Evolutionary conservation across 2,329 filamentous ascomycete genomes (phyloP).

Genomic region (Mollisia scopiformis): DNA sequence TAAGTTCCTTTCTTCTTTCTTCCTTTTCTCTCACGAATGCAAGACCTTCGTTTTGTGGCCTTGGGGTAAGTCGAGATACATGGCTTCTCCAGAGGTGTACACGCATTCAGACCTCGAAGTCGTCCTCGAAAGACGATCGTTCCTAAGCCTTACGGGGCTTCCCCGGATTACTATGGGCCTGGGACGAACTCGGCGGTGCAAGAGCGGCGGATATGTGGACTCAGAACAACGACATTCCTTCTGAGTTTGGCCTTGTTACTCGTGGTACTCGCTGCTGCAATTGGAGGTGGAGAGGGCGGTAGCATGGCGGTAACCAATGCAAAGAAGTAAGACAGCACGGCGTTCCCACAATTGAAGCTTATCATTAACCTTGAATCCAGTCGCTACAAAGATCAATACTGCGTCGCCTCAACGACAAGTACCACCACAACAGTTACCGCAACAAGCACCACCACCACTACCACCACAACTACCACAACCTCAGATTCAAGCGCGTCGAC

Average conservation of each 20-base stretch:
- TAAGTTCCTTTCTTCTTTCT: neutral
- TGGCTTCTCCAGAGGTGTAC: constrained; percentile 10
- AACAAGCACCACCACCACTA: neutral
- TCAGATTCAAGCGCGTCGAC: neutral
- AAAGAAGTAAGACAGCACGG: constrained; percentile 4
- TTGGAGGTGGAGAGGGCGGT: constrained; percentile 21
- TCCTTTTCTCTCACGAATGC: neutral
- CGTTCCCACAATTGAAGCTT: neutral
- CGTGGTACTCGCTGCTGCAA: constrained; percentile 18
- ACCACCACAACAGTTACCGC: neutral
- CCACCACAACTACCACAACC: neutral
- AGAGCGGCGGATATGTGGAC: constrained; percentile 13
- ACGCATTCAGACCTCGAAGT: constrained; percentile 9
- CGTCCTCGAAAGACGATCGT: neutral
- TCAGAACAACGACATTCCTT: constrained; percentile 13
- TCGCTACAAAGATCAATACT: too few relatives aligned
- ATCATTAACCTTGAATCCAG: neutral
- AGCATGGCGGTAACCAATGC: constrained; percentile 22
- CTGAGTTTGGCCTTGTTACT: constrained; percentile 14
- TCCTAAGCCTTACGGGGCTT: constrained; percentile 2
- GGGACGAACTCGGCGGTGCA: neutral
- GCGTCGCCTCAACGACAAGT: neutral
- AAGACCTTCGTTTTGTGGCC: neutral
- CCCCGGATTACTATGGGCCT: neutral
- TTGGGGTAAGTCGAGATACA: neutral